These are phyloP conservation scores for Coelastrella sp. DNA, from an alignment of 139 green algal genomes.

Conservation along the genomic window DNA sequence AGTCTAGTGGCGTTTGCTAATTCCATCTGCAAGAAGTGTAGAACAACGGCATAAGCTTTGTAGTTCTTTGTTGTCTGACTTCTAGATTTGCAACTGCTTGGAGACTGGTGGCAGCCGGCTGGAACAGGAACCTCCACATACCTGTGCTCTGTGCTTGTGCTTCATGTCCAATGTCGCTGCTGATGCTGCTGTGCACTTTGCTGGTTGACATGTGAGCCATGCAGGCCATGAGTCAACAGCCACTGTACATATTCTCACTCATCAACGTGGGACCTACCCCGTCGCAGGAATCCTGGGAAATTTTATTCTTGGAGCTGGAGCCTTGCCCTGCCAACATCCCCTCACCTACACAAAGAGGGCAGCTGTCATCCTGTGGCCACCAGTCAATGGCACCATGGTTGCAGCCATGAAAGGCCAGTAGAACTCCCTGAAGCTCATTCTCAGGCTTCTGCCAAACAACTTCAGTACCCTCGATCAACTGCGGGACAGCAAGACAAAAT, in stretches of 20 bases:
- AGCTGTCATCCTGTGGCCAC: conserved; percentile 54
- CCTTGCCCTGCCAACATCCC: background rate
- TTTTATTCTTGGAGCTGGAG: background rate
- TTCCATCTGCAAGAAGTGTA: background rate
- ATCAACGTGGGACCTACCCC: background rate
- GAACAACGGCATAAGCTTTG: background rate
- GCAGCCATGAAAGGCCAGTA: conserved; percentile 76
- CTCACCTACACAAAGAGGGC: conserved; percentile 65
- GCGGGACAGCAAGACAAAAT: background rate
- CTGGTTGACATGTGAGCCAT: no score
- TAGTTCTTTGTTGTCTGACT: no score
- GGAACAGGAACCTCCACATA: no score
- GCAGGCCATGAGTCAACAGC: no score
- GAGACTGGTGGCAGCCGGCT: no score
- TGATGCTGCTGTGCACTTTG: background rate
- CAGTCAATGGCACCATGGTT: conserved; percentile 69
- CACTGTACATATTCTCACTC: no score
- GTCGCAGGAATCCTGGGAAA: background rate
- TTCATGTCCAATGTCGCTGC: no score
- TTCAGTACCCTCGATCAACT: conserved; percentile 45
- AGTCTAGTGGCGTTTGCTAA: background rate
- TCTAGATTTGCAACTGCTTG: no score
- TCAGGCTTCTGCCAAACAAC: conserved; percentile 58
- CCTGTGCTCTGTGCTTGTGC: no score
- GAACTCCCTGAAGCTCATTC: conserved; percentile 46